Percentiles rank a stretch among this genome's conserved stretches.
These are phyloP conservation scores for Mycena rebaudengoi DNA, from an alignment of 768 basidiomycete species.

Conservation along the genomic window DNA sequence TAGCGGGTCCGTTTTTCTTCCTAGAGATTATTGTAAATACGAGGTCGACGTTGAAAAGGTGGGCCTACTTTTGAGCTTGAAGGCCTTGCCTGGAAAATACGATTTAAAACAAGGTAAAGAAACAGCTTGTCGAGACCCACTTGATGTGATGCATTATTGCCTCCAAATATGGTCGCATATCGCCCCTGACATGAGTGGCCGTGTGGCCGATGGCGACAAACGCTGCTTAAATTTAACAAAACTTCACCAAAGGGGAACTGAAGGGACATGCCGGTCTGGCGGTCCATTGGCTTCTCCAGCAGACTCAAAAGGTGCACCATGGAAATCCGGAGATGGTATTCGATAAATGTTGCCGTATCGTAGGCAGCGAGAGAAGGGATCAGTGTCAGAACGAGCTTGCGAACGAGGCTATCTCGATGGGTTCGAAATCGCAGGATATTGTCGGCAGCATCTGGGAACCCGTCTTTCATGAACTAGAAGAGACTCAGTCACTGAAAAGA, in stretches of 20 bases:
- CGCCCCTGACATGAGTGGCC: slow-evolving; percentile 88
- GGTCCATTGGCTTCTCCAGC: slow-evolving; percentile 88
- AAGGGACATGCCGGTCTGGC: slow-evolving; percentile 77
- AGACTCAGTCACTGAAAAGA: background rate
- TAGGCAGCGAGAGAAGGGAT: slow-evolving; percentile 96
- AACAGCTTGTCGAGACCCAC: background rate
- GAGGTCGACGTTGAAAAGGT: slow-evolving; percentile 19
- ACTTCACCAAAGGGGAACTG: slow-evolving; percentile 20
- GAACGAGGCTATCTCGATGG: slow-evolving; percentile 86
- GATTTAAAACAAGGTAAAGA: background rate
- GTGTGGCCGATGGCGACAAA: slow-evolving; percentile 98
- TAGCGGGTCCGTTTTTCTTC: slow-evolving; percentile 92
- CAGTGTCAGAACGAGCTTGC: slow-evolving; percentile 94
- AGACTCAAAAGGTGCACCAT: slow-evolving; percentile 93
- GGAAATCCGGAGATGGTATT: slow-evolving; percentile 90
- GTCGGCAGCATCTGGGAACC: slow-evolving; percentile 87
- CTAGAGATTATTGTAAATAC: slow-evolving; percentile 38
- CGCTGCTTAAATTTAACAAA: slow-evolving; percentile 57
- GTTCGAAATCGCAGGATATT: slow-evolving; percentile 89
- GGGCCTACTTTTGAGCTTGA: slow-evolving; percentile 83
- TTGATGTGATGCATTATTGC: slow-evolving; percentile 91
- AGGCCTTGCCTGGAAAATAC: slow-evolving; percentile 61
- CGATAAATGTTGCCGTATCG: slow-evolving; percentile 91
- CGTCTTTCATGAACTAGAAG: slow-evolving; percentile 85
- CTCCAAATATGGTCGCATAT: slow-evolving; percentile 96